A percentile compares a stretch with the other conserved stretches of the same genome.
Evolutionary conservation across 306 rosid species (phyloP).

Genomic region (Castanea sativa): DNA sequence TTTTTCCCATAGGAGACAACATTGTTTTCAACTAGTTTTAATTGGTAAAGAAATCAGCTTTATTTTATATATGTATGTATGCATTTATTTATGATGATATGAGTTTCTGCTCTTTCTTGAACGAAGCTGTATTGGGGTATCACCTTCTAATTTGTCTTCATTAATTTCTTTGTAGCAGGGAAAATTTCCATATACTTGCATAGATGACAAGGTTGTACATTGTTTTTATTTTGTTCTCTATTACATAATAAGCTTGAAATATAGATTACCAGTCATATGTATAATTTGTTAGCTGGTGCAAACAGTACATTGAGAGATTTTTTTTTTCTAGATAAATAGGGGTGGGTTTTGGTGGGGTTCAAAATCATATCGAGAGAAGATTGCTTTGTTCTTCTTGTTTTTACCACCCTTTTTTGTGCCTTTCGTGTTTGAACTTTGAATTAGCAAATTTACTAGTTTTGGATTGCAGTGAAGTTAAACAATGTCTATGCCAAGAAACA

Average conservation of each 20-base stretch:
- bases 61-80: neutral
- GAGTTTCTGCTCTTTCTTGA: neutral
- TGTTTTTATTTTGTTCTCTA: neutral
- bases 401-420: neutral
- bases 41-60: neutral
- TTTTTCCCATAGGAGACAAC: neutral
- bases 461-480: neutral
- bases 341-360: no score
- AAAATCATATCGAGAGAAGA: neutral
- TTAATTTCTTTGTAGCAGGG: neutral
- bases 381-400: neutral
- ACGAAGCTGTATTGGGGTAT: neutral
- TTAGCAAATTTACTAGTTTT: neutral
- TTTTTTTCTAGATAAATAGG: no score
- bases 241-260: neutral
- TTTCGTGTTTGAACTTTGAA: neutral
- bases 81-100: neutral
- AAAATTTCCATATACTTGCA: neutral
- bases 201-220: neutral
- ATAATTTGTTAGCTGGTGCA: neutral
- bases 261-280: no score
- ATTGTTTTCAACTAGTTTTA: neutral
- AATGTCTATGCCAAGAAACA: neutral
- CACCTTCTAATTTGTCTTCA: neutral
- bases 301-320: neutral